Base-by-base conservation (phyloP, 345 rosid species). In the Hypericum androsaemum region DNA sequence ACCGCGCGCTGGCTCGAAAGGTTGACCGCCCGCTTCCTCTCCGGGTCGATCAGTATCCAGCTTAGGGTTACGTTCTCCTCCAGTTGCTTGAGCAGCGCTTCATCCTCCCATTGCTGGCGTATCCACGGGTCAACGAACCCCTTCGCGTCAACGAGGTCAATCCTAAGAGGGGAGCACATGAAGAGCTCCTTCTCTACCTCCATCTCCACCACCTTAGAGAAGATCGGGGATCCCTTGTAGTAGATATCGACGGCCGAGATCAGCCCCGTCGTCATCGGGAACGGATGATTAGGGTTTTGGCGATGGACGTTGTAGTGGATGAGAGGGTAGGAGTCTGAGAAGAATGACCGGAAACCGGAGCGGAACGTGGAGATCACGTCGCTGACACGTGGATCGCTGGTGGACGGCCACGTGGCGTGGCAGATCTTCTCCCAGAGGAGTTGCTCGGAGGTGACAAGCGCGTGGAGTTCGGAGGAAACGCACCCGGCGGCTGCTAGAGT, bases 231-330 rank as follows among this genome's bases (percentile, higher is more conserved):
- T 16, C 65, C 68, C 50, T 44, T 51, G 47, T 79, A 82, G 52
- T 61, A 77, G 14, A 89, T 15, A 74, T 89, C 98, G 1, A 89
- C 94, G 45, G 90, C 89, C 0, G 89, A 86, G 63, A 89, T 78
- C 2, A 86, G 46, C 7, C 50, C 74, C 8, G 54, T 10, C 0
- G 75, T 11, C 13, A 35, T 37, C 10, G 41, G 50, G 12, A 14
- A 22, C 4, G 37, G 61, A 22, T 22, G 4, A 47, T 43, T 12
- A 10, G 41, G 54, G 12, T 36, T 49, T 22, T 37, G 56, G 37
- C 32, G 37, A 6, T 6, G 16, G n/a, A 8, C 39, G 48, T 5
- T 0, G 64, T 43, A 39, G 36, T 40, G 50, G 39, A 85, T 67
- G 47, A 71, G 39, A 4, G 90, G 79, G 41, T 51, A 82, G 0